Evolutionary conservation across 2,329 filamentous ascomycete species (phyloP).

Genomic region (Purpureocillium lavendulum): DNA sequence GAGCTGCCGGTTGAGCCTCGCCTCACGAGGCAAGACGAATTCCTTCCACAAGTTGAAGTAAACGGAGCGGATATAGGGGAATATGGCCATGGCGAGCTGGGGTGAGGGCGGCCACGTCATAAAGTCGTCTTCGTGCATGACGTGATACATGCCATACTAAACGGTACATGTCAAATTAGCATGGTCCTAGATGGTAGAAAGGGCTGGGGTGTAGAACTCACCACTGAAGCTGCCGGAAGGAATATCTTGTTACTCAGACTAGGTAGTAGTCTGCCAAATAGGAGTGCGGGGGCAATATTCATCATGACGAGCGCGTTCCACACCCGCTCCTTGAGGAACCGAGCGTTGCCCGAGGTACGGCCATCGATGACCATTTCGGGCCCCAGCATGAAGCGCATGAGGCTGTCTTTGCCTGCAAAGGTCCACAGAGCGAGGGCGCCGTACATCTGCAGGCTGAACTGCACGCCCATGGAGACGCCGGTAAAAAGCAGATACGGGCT

Average conservation of each 20-base stretch:
- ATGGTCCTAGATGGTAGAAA: background rate
- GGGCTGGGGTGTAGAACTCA: conserved; percentile 15
- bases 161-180: conserved; percentile 2
- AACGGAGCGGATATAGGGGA: conserved; percentile 36
- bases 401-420: conserved; percentile 41
- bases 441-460: conserved; percentile 45
- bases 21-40: conserved; percentile 38
- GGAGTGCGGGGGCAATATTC: conserved; percentile 36
- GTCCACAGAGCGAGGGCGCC: conserved; percentile 40
- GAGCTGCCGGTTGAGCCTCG: conserved; percentile 37
- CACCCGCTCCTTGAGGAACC: conserved; percentile 19
- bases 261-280: conserved; percentile 35
- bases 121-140: conserved; percentile 35
- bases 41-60: conserved; percentile 39
- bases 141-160: conserved; percentile 39
- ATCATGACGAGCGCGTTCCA: conserved; percentile 29
- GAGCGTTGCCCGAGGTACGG: conserved; percentile 11
- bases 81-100: conserved; percentile 38
- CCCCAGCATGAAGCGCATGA: conserved; percentile 32
- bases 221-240: conserved; percentile 32
- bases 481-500: conserved; percentile 58
- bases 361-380: conserved; percentile 20
- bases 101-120: conserved; percentile 46
- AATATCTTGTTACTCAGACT: conserved; percentile 32
- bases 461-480: conserved; percentile 40